Evolutionary conservation across 1,284 basidiomycete species (phyloP).

Genomic region (Bjerkandera adusta): DNA sequence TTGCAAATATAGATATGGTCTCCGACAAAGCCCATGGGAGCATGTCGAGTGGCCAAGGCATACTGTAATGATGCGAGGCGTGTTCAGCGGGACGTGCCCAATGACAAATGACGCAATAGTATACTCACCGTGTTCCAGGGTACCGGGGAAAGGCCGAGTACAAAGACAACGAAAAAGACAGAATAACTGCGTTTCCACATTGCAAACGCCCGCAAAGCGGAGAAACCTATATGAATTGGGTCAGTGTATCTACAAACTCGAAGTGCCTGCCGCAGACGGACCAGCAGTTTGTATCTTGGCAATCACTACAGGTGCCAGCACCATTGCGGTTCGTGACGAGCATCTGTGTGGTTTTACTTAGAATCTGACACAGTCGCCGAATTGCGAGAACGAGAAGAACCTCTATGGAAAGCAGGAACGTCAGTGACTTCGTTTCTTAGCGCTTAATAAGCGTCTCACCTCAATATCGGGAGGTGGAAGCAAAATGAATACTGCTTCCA

Average conservation of each 20-base stretch:
- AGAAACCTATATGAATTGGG: not conserved
- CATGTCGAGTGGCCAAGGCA: no score
- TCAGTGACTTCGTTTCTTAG: not conserved
- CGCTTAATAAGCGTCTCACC: not conserved
- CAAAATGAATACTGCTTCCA: not conserved
- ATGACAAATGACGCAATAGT: no score
- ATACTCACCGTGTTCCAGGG: not conserved
- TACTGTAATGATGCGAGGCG: no score
- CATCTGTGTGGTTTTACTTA: not conserved
- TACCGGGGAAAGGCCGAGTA: not conserved
- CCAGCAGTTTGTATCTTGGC: not conserved
- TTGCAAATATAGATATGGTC: no score
- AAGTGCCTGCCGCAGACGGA: not conserved
- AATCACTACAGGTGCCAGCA: not conserved
- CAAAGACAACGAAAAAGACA: not conserved
- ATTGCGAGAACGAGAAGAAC: not conserved
- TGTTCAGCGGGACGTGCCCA: no score
- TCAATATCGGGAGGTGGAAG: not conserved
- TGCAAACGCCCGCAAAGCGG: not conserved
- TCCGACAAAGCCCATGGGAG: no score
- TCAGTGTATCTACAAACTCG: not conserved
- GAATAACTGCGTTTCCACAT: not conserved
- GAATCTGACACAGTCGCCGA: not conserved
- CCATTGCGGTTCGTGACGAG: not conserved
- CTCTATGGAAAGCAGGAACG: not conserved